Percentiles rank a stretch among this genome's conserved stretches.
Conservation (phyloP, 345 rosid species). For the Eucalyptus guilfoylei region DNA sequence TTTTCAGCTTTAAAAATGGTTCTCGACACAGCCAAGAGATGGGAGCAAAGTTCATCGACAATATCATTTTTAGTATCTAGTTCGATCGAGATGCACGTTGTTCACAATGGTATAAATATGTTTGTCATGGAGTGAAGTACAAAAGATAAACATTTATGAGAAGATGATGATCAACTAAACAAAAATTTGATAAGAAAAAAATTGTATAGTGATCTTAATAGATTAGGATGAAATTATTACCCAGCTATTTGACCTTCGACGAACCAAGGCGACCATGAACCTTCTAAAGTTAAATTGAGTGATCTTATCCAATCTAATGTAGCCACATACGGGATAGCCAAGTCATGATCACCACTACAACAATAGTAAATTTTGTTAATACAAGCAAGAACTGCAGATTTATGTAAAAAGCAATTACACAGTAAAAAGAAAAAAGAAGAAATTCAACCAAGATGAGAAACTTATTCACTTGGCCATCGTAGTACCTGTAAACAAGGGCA, state of each 20-base stretch:
- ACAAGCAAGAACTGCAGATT: not conserved
- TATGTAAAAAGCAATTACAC: not conserved
- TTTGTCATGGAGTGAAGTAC: not conserved
- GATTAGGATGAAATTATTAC: not conserved
- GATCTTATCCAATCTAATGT: constrained; percentile 16
- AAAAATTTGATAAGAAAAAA: not conserved
- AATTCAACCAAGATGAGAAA: not conserved
- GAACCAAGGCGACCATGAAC: constrained; percentile 15
- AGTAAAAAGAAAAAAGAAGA: not conserved
- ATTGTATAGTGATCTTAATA: not conserved
- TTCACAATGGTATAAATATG: not conserved
- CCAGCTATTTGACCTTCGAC: constrained; percentile 13
- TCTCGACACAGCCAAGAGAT: not conserved
- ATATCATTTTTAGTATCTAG: not conserved
- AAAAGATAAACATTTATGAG: not conserved
- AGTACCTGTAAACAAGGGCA: constrained; percentile 8
- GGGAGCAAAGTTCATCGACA: not conserved
- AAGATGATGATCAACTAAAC: not conserved
- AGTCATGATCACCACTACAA: constrained; percentile 22
- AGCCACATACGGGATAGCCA: not conserved
- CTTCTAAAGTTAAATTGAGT: constrained; percentile 3
- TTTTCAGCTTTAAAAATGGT: not conserved
- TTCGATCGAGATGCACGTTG: not conserved
- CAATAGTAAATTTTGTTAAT: not conserved
- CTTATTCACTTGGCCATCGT: not conserved